These are phyloP conservation scores for Porcisia hertigi DNA, from an alignment of 208 protist species.

Conservation along the genomic window DNA sequence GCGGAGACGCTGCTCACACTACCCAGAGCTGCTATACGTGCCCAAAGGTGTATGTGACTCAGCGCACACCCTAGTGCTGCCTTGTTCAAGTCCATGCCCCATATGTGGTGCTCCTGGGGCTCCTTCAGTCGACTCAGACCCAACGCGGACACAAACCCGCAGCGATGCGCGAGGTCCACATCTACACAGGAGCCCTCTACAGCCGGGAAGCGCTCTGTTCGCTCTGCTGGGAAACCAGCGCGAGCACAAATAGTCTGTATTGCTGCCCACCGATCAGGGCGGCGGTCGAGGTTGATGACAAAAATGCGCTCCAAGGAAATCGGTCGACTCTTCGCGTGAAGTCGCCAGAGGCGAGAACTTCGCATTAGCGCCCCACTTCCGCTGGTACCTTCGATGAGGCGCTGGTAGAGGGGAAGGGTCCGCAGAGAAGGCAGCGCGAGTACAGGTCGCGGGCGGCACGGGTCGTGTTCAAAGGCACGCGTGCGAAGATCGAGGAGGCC, in stretches of 20 bases:
- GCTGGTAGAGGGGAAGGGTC: background rate
- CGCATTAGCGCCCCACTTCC: background rate
- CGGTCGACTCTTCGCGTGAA: background rate
- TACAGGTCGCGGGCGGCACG: background rate
- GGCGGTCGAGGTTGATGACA: constrained; percentile 78
- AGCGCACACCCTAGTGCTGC: constrained; percentile 83
- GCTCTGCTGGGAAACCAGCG: constrained; percentile 31
- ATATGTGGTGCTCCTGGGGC: constrained; percentile 48
- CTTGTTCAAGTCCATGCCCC: constrained; percentile 86
- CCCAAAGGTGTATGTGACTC: constrained; percentile 76
- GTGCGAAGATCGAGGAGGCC: background rate
- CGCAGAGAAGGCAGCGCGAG: background rate
- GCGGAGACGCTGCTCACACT: background rate
- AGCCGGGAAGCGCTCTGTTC: constrained; percentile 48
- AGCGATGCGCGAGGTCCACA: constrained; percentile 25
- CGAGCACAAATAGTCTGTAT: constrained; percentile 25
- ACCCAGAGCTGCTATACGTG: constrained; percentile 48
- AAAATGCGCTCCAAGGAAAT: constrained; percentile 37
- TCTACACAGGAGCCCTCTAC: constrained; percentile 52
- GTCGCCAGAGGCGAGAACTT: background rate
- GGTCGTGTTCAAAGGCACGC: background rate
- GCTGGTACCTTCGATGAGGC: background rate
- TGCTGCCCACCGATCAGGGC: constrained; percentile 59
- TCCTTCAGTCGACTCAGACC: constrained; percentile 51
- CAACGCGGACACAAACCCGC: constrained; percentile 64